These are phyloP conservation scores for Tricholomella constricta DNA, from an alignment of 768 basidiomycete species.

Conservation along the genomic window DNA sequence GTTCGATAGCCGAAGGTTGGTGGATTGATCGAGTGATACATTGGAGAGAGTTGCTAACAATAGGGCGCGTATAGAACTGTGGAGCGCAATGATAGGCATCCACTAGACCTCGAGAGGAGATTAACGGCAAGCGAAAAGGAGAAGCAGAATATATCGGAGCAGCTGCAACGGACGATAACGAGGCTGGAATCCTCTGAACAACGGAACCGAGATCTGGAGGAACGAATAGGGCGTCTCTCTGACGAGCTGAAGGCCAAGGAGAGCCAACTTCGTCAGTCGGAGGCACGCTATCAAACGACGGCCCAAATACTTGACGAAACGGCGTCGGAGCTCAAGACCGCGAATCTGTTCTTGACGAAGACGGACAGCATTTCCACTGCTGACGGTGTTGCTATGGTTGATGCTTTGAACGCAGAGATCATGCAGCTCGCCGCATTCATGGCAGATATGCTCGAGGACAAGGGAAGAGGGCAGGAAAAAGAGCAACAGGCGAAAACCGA, in stretches of 20 bases:
- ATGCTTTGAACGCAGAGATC: conserved; percentile 19
- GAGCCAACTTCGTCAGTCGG: conserved; percentile 17
- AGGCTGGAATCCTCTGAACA: background rate
- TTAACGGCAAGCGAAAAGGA: conserved; percentile 11
- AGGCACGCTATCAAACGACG: conserved; percentile 20
- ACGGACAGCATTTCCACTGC: conserved; percentile 45
- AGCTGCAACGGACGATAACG: background rate
- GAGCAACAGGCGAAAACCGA: background rate
- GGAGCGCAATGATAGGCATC: background rate
- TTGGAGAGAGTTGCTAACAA: background rate
- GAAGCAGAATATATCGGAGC: conserved; percentile 4
- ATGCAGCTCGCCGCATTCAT: conserved; percentile 22
- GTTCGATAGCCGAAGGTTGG: background rate
- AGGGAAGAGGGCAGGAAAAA: background rate
- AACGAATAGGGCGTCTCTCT: background rate
- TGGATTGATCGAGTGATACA: background rate
- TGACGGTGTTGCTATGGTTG: conserved; percentile 36
- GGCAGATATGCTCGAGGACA: conserved; percentile 14
- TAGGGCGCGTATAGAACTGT: background rate
- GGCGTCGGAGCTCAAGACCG: conserved; percentile 42
- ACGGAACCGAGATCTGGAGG: conserved; percentile 7
- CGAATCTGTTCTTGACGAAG: conserved; percentile 45
- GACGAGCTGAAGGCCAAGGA: conserved; percentile 1
- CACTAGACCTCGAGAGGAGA: background rate
- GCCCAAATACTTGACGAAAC: conserved; percentile 26